Percentiles rank a stretch among this genome's conserved stretches.
Conservation (phyloP, 352 stramenopile genomes). For the Pythium brassicae region DNA sequence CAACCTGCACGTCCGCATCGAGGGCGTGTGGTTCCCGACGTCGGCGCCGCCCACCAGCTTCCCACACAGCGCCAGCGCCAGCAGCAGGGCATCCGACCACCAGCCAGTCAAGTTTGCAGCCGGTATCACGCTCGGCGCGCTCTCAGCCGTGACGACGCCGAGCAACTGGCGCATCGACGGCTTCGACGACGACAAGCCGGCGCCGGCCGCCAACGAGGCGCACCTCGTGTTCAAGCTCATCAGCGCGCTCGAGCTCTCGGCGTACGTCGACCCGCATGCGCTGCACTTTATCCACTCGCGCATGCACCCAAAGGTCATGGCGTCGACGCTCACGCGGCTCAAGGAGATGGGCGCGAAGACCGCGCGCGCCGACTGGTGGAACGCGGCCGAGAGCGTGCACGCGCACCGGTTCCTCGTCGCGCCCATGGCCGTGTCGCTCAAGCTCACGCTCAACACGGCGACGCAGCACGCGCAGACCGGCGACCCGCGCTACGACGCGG, state of each 20-base stretch:
- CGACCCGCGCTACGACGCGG: slow-evolving; percentile 71
- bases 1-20: slow-evolving; percentile 84
- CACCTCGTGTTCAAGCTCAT: slow-evolving; percentile 88
- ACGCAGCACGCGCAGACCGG: slow-evolving; percentile 61
- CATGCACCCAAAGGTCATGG: slow-evolving; percentile 71
- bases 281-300: slow-evolving; percentile 86
- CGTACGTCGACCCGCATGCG: slow-evolving; percentile 81
- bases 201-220: slow-evolving; percentile 21
- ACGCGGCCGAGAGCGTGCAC: slow-evolving; percentile 57
- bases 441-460: slow-evolving; percentile 88
- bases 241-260: slow-evolving; percentile 80
- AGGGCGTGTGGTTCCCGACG: slow-evolving; percentile 63
- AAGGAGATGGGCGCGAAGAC: slow-evolving; percentile 78
- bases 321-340: slow-evolving; percentile 69
- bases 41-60: slow-evolving; percentile 11
- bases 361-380: slow-evolving; percentile 71
- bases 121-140: slow-evolving; percentile 71
- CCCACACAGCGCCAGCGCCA: slow-evolving; percentile 8
- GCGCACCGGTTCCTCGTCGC: slow-evolving; percentile 79
- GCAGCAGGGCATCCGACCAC: slow-evolving; percentile 5
- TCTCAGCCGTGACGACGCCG: slow-evolving; percentile 83
- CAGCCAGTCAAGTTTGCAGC: slow-evolving; percentile 63
- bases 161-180: slow-evolving; percentile 80
- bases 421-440: slow-evolving; percentile 78
- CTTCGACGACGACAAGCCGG: slow-evolving; percentile 46